These are phyloP conservation scores for Boletus pseudo-olivaceus DNA, from an alignment of 768 basidiomycete genomes.

Conservation along the genomic window DNA sequence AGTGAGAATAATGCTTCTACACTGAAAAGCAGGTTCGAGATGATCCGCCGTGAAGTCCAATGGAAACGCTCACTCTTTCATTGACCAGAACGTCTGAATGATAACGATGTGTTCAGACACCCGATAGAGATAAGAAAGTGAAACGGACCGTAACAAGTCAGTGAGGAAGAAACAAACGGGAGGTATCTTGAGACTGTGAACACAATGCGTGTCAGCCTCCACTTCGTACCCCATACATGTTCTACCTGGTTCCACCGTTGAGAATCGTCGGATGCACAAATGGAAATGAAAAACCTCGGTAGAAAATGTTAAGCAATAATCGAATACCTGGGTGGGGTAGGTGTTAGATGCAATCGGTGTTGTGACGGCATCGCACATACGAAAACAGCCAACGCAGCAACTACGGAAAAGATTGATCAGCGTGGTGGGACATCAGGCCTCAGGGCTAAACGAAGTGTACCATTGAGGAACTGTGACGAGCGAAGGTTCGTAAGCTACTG, in stretches of 20 bases:
- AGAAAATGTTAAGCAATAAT: conserved; percentile 25
- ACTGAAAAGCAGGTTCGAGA: conserved; percentile 8
- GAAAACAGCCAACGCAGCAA: conserved; percentile 17
- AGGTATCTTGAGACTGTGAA: conserved; percentile 29
- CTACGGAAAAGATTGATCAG: conserved; percentile 2
- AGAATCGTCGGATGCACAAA: background rate
- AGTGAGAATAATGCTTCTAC: conserved; percentile 11
- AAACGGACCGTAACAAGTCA: conserved; percentile 19
- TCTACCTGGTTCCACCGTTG: conserved; percentile 14
- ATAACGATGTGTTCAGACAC: background rate
- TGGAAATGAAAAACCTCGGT: conserved; percentile 15
- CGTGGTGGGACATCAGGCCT: too few relatives aligned
- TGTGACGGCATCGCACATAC: conserved; percentile 3
- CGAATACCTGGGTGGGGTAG: conserved; percentile 7
- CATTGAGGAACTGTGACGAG: conserved; percentile 17
- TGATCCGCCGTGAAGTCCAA: background rate
- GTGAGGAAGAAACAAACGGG: conserved; percentile 13
- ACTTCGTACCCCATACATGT: conserved; percentile 23
- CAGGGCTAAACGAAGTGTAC: background rate
- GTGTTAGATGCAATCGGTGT: background rate
- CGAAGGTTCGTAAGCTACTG: background rate
- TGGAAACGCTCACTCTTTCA: background rate
- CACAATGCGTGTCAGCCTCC: conserved; percentile 18
- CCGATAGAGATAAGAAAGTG: background rate
- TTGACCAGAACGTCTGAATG: conserved; percentile 7